These are phyloP conservation scores for Agarophyton chilense DNA, from an alignment of 23 red algal genomes.

Conservation along the genomic window DNA sequence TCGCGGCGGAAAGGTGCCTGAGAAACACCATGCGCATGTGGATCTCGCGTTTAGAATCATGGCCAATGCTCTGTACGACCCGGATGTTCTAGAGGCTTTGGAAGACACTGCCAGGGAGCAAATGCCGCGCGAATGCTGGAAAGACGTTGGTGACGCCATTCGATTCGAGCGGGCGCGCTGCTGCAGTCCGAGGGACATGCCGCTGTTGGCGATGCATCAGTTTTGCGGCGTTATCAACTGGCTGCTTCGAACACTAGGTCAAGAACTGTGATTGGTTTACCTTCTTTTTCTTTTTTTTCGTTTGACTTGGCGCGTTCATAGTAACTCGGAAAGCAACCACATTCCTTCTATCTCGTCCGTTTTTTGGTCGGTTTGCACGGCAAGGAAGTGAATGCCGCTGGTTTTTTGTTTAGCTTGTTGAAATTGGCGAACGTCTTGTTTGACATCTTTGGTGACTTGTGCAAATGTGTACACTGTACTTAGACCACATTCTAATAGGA, in stretches of 20 bases:
- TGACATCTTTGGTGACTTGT: constrained; percentile 53
- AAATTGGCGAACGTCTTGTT: constrained; percentile 82
- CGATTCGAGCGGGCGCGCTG: constrained; percentile 63
- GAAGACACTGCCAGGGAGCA: constrained; percentile 10
- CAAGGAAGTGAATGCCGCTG: constrained; percentile 90
- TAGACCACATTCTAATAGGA: constrained; percentile 89
- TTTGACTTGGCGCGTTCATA: background rate
- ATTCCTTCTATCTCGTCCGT: constrained; percentile 84
- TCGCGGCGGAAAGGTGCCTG: constrained; percentile 35
- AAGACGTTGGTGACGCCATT: constrained; percentile 29
- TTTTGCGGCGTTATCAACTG: constrained; percentile 78
- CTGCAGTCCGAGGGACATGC: constrained; percentile 72
- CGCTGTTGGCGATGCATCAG: constrained; percentile 55
- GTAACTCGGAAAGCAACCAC: constrained; percentile 87
- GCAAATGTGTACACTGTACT: constrained; percentile 82
- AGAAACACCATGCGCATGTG: constrained; percentile 5
- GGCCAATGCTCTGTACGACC: constrained; percentile 62
- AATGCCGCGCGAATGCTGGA: constrained; percentile 4
- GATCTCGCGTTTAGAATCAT: constrained; percentile 59
- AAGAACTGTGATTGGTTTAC: constrained; percentile 46
- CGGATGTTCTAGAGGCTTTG: constrained; percentile 23
- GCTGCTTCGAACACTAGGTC: constrained; percentile 47
- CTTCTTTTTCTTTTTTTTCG: background rate
- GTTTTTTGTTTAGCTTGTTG: constrained; percentile 69
- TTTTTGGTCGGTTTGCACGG: constrained; percentile 63